Conservation (phyloP, 306 rosid species). For the Macrotyloma uniflorum region DNA sequence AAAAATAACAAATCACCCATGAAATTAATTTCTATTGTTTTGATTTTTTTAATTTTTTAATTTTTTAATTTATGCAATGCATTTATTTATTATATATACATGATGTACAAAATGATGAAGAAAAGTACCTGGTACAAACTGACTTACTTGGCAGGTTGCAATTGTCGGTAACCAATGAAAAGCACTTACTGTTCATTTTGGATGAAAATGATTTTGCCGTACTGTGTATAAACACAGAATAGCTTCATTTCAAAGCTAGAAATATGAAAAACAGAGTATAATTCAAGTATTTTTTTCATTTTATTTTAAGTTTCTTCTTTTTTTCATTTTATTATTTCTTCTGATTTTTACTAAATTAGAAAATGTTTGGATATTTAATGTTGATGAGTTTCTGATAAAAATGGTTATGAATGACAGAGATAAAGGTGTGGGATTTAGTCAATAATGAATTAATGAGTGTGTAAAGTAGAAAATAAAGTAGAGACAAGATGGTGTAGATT, state of each 20-base stretch:
- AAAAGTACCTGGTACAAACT: constrained; percentile 6
- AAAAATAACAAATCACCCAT: background rate
- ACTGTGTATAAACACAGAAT: background rate
- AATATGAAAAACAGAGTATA: background rate
- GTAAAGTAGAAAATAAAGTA: too few relatives aligned
- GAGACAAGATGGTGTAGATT: too few relatives aligned
- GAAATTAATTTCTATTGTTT: background rate
- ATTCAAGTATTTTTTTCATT: background rate
- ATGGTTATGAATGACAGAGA: background rate
- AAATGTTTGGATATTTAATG: background rate
- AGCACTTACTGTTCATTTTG: constrained; percentile 5
- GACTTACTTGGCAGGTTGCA: background rate
- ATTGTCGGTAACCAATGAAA: constrained; percentile 29
- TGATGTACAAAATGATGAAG: constrained; percentile 20
- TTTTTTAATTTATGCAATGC: background rate
- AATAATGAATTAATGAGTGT: too few relatives aligned
- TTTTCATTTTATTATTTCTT: background rate
- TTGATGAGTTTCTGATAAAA: background rate
- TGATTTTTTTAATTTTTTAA: too few relatives aligned
- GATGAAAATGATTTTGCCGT: background rate
- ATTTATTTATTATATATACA: background rate
- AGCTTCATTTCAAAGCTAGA: background rate
- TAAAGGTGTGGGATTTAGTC: too few relatives aligned
- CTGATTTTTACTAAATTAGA: background rate
- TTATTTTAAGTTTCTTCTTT: too few relatives aligned